Percentiles rank a stretch among this genome's conserved stretches.
phyloP scores from a whole-genome alignment of 1,284 basidiomycete genomes.

The Pseudozyma flocculosa region DNA sequence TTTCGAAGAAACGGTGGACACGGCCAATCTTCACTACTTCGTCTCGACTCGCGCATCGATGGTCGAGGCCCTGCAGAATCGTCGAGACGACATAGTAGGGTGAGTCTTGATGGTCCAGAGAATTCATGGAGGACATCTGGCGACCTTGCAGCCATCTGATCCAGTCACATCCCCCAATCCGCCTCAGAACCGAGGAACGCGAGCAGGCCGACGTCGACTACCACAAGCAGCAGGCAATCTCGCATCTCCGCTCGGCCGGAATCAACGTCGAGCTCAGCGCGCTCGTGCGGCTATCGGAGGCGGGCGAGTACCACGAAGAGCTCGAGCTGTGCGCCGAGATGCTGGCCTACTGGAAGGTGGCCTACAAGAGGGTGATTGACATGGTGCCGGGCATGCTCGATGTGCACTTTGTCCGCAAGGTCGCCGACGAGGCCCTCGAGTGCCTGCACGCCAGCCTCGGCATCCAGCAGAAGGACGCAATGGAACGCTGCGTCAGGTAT shows the following conservation, averaged over 20 bases:
- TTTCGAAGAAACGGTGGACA: background rate
- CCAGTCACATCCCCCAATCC: no score
- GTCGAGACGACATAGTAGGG: background rate
- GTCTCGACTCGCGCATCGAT: background rate
- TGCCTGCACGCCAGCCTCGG: background rate
- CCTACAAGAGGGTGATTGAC: background rate
- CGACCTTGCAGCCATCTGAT: no score
- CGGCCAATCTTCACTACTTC: background rate
- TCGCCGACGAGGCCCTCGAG: background rate
- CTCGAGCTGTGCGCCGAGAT: background rate
- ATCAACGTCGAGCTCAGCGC: background rate
- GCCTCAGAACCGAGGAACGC: no score
- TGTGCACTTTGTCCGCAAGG: background rate
- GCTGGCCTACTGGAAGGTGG: background rate
- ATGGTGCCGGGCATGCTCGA: background rate
- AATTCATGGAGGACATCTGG: no score
- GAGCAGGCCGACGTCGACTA: no score
- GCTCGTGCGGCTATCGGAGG: no score
- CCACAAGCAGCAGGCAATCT: no score
- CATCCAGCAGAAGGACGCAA: background rate
- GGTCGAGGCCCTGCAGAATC: background rate
- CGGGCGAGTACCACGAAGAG: background rate
- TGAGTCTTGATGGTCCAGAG: no score
- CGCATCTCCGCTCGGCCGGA: background rate
- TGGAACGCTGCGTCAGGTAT: background rate